Evolutionary conservation across 2,329 filamentous ascomycete species (phyloP).

Genomic region (Aspergillus transmontanensis): DNA sequence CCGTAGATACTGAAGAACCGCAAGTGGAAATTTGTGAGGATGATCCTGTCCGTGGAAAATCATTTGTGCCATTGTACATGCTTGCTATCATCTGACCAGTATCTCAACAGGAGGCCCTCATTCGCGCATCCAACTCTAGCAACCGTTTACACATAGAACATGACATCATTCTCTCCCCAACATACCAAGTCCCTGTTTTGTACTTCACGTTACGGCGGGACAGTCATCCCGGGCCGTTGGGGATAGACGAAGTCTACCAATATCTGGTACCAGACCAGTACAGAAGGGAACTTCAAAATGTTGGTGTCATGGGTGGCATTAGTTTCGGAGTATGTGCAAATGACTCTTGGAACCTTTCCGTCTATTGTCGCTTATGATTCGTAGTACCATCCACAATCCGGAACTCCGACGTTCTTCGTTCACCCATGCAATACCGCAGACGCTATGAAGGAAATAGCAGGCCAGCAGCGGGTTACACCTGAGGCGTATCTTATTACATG

Average conservation of each 20-base stretch:
- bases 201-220: slow-evolving; percentile 71
- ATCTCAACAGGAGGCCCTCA: slow-evolving; percentile 44
- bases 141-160: slow-evolving; percentile 61
- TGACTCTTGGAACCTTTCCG: slow-evolving; percentile 23
- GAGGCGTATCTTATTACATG: slow-evolving; percentile 81
- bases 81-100: slow-evolving; percentile 32
- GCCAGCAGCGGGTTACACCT: slow-evolving; percentile 39
- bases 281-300: slow-evolving; percentile 61
- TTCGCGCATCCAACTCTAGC: slow-evolving; percentile 34
- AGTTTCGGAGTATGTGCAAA: slow-evolving; percentile 70
- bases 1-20: slow-evolving; percentile 17
- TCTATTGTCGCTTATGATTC: slow-evolving; percentile 39
- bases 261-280: slow-evolving; percentile 69
- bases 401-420: slow-evolving; percentile 80
- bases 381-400: slow-evolving; percentile 81
- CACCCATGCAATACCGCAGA: slow-evolving; percentile 90
- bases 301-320: slow-evolving; percentile 71
- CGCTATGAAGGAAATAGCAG: slow-evolving; percentile 68
- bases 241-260: slow-evolving; percentile 70
- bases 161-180: slow-evolving; percentile 74
- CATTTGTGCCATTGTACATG: slow-evolving; percentile 9
- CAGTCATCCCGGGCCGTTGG: slow-evolving; percentile 57
- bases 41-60: slow-evolving; percentile 31
- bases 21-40: slow-evolving; percentile 30
- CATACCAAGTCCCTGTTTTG: slow-evolving; percentile 73